These are phyloP conservation scores for Xylaria sp. DNA, from an alignment of 2,329 filamentous ascomycete species.

Conservation along the genomic window DNA sequence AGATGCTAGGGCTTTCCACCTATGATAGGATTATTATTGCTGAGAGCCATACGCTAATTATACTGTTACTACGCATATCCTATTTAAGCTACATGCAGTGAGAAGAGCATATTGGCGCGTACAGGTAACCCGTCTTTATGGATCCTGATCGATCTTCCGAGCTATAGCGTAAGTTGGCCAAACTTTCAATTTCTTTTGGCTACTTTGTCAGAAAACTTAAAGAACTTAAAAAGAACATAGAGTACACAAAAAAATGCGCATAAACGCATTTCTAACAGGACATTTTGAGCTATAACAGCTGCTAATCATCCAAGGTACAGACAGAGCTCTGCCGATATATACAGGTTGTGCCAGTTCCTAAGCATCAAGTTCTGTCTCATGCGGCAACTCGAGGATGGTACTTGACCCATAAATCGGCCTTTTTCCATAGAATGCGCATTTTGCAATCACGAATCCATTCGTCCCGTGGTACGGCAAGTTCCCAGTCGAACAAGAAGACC, in stretches of 20 bases:
- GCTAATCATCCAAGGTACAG: not conserved
- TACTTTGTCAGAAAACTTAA: not conserved
- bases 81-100: not conserved
- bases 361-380: not conserved
- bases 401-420: slow-evolving; percentile 38
- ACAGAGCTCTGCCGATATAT: too few relatives aligned
- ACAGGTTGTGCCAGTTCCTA: not conserved
- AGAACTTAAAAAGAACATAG: not conserved
- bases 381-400: slow-evolving; percentile 29
- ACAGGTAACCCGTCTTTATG: too few relatives aligned
- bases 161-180: not conserved
- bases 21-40: too few relatives aligned
- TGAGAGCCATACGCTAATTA: too few relatives aligned
- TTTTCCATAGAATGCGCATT: slow-evolving; percentile 49
- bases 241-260: not conserved
- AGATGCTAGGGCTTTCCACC: too few relatives aligned
- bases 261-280: not conserved
- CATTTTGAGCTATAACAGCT: not conserved
- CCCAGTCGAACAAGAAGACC: slow-evolving; percentile 52
- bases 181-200: not conserved
- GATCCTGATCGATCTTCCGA: not conserved
- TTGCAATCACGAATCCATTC: slow-evolving; percentile 52
- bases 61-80: not conserved
- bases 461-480: slow-evolving; percentile 44
- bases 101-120: not conserved